Conservation (phyloP, 352 stramenopile species). For the Phytophthora meadii region DNA sequence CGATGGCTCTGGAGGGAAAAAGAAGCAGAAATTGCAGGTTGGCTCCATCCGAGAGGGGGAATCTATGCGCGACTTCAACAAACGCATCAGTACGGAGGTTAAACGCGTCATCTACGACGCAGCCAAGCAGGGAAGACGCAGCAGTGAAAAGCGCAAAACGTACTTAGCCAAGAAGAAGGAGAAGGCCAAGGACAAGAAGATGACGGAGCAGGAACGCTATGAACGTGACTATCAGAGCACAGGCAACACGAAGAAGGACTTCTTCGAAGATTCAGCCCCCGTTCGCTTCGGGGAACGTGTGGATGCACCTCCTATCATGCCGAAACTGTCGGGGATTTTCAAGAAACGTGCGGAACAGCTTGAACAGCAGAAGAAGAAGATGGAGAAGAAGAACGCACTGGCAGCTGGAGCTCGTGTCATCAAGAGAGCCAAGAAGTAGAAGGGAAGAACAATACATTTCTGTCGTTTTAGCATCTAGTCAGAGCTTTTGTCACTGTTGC, state of each 20-base stretch:
- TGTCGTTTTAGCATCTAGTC: constrained; percentile 45
- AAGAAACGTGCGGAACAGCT: constrained; percentile 75
- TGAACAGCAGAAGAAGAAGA: constrained; percentile 48
- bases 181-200: constrained; percentile 73
- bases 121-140: constrained; percentile 75
- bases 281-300: constrained; percentile 82
- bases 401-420: constrained; percentile 16
- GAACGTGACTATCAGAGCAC: constrained; percentile 78
- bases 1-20: constrained; percentile 35
- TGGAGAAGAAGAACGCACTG: constrained; percentile 33
- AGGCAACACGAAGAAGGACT: constrained; percentile 74
- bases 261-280: constrained; percentile 65
- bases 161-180: constrained; percentile 84
- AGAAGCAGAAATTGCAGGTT: constrained; percentile 60
- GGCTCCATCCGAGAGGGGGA: constrained; percentile 69
- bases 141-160: constrained; percentile 79
- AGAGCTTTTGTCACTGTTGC: constrained; percentile 40
- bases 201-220: constrained; percentile 85
- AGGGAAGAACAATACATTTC: constrained; percentile 26
- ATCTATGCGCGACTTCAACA: constrained; percentile 87
- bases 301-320: constrained; percentile 83
- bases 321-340: constrained; percentile 84
- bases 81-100: constrained; percentile 84
- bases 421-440: constrained; percentile 38
- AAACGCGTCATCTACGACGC: constrained; percentile 88